A percentile compares a stretch with the other conserved stretches of the same genome.
Conservation (phyloP, 768 basidiomycete species). For the Fomitopsis pulvina region DNA sequence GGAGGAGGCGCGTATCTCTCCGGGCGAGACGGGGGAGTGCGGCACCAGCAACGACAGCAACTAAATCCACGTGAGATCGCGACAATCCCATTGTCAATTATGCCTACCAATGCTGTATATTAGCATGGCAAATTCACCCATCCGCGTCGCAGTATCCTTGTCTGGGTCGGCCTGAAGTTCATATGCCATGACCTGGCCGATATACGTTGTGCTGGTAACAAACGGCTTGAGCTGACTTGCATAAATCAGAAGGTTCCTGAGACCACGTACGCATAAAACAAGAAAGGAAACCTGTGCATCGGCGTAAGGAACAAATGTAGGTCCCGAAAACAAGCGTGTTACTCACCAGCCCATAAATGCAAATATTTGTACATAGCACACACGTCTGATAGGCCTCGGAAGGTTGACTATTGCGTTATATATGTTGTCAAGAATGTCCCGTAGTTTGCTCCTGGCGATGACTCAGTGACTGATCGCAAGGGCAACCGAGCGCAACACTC, state of each 20-base stretch:
- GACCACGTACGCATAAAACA: slow-evolving; percentile 74
- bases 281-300: slow-evolving; percentile 76
- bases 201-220: slow-evolving; percentile 72
- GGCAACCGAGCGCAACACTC: not conserved
- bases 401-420: slow-evolving; percentile 63
- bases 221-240: not conserved
- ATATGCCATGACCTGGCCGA: slow-evolving; percentile 90
- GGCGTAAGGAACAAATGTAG: not conserved
- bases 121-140: slow-evolving; percentile 84
- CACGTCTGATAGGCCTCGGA: slow-evolving; percentile 78
- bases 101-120: slow-evolving; percentile 79
- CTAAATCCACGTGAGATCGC: slow-evolving; percentile 32
- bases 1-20: slow-evolving; percentile 76
- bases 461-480: slow-evolving; percentile 5
- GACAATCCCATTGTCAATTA: slow-evolving; percentile 1
- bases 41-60: slow-evolving; percentile 79
- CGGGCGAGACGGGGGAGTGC: slow-evolving; percentile 75
- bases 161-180: slow-evolving; percentile 71
- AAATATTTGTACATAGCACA: slow-evolving; percentile 90
- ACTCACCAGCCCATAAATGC: slow-evolving; percentile 94
- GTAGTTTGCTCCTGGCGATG: slow-evolving; percentile 38
- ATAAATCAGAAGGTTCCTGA: not conserved
- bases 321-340: not conserved
- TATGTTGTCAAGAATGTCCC: slow-evolving; percentile 79
- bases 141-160: slow-evolving; percentile 75